Base-by-base conservation (phyloP, 768 basidiomycete genomes). In the Tubosaeta brunneosetosa region DNA sequence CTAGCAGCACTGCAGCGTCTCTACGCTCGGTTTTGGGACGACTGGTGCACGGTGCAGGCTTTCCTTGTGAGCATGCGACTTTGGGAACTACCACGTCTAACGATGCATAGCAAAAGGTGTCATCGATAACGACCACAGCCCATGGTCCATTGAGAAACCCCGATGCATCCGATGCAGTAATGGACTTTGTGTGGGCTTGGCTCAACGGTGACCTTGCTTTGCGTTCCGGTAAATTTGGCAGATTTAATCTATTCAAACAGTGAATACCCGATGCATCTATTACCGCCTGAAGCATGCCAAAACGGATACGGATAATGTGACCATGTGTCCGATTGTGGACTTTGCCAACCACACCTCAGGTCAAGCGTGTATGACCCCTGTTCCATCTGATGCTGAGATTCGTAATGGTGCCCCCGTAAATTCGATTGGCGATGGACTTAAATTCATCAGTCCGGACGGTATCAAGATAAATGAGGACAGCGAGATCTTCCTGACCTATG, bases 191-290 rank as follows among this genome's bases (percentile, higher is more conserved):
- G 3, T 97, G 94, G 92, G 92, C 81, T 1, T 98, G 94, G 94
- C 76, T 97, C 10, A 94, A 85, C 63, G 91, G 94, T 89, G 58
- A 53, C 37, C 46, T 49, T 44, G 32, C n/a, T 32, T 52, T 12
- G 25, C 53, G 26, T 60, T 45, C 10, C 41, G 29, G 16, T 44
- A 29, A 32, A 49, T 52, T 36, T 47, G 44, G 11, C 43, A 40
- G 44, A 46, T 26, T 6, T 47, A 44, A 17, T 22, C 19, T 29
- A 33, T 16, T 19, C 29, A 31, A 45, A 57, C 60, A 93, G 92
- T 97, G 52, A 98, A 98, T 67, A 97, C 94, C 6, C 83, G 95
- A 44, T 93, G 88, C 65, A 81, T 97, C 19, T 93, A 82, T 67
- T 81, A 83, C 64, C 84, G 79, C 54, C 67, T 85, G 40, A 79